Percentiles rank a stretch among this genome's conserved stretches.
These are phyloP conservation scores for Aeschynomene evenia DNA, from an alignment of 306 rosid genomes.

Conservation along the genomic window DNA sequence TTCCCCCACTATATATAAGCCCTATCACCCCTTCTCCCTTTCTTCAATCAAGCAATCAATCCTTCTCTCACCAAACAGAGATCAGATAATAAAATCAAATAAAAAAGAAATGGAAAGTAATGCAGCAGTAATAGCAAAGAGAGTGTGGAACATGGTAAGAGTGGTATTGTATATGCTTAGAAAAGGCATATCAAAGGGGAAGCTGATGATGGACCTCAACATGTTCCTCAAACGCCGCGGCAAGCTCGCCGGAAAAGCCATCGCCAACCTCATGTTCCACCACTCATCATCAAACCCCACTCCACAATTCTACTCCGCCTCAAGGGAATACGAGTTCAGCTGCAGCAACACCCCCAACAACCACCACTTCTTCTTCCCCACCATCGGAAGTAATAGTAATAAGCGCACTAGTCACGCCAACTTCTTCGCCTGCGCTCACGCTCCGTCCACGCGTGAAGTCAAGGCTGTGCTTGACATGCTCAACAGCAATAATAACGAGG, in stretches of 20 bases:
- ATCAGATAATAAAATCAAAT: not conserved
- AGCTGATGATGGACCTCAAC: conserved; percentile 63
- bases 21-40: not conserved
- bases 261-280: conserved; percentile 61
- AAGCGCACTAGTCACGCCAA: no score
- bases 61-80: not conserved
- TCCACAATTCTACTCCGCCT: conserved; percentile 26
- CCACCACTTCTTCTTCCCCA: conserved; percentile 44
- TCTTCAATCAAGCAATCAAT: not conserved
- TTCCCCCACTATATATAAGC: not conserved
- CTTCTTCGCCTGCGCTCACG: conserved; percentile 56
- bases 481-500: conserved; percentile 14
- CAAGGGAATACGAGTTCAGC: conserved; percentile 87
- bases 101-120: conserved; percentile 46
- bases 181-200: conserved; percentile 67
- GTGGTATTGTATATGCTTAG: conserved; percentile 64
- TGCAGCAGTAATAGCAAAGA: conserved; percentile 50
- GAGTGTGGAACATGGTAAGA: conserved; percentile 62
- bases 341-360: conserved; percentile 73
- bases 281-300: conserved; percentile 32
- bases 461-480: conserved; percentile 54
- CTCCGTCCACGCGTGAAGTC: conserved; percentile 42
- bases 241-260: conserved; percentile 82
- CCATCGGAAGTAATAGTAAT: no score
- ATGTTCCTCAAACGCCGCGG: conserved; percentile 77